Conservation (phyloP, 192 early-diverging fungal species). For the Pilaira anomala region DNA sequence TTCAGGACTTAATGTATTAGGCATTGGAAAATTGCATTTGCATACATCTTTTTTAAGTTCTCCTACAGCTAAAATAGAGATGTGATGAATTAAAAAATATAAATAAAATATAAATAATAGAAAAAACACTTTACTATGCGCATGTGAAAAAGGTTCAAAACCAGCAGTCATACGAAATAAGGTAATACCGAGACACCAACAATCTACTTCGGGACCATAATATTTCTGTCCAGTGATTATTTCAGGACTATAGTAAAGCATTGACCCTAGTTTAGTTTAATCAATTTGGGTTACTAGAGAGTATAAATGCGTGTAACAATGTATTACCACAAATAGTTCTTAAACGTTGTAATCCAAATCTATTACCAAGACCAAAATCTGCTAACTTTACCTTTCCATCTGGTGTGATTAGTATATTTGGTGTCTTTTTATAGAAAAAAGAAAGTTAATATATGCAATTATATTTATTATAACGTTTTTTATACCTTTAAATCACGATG, state of each 20-base stretch:
- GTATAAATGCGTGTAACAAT: not conserved
- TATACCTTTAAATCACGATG: conserved; percentile 89
- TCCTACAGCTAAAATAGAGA: conserved; percentile 36
- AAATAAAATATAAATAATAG: not conserved
- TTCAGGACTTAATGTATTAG: conserved; percentile 36
- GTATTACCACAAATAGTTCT: conserved; percentile 80
- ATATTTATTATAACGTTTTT: not conserved
- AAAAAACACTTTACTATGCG: conserved; percentile 33
- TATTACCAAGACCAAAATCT: conserved; percentile 90
- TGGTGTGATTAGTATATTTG: conserved; percentile 78
- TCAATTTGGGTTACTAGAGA: not conserved
- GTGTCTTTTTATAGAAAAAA: conserved; percentile 34
- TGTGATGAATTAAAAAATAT: not conserved
- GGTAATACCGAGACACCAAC: conserved; percentile 92
- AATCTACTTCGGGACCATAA: conserved; percentile 90
- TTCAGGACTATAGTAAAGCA: conserved; percentile 88
- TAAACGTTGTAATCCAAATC: conserved; percentile 67
- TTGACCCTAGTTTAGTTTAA: conserved; percentile 51
- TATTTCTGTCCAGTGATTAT: conserved; percentile 91
- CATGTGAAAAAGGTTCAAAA: conserved; percentile 50
- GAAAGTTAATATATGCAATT: not conserved
- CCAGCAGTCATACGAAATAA: conserved; percentile 78
- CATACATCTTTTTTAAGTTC: conserved; percentile 50
- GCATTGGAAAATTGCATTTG: conserved; percentile 39
- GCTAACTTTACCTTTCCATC: conserved; percentile 77